Percentiles rank a stretch among this genome's conserved stretches.
phyloP scores from a whole-genome alignment of 2,329 filamentous ascomycete genomes.

The Nigrospora sphaerica region DNA sequence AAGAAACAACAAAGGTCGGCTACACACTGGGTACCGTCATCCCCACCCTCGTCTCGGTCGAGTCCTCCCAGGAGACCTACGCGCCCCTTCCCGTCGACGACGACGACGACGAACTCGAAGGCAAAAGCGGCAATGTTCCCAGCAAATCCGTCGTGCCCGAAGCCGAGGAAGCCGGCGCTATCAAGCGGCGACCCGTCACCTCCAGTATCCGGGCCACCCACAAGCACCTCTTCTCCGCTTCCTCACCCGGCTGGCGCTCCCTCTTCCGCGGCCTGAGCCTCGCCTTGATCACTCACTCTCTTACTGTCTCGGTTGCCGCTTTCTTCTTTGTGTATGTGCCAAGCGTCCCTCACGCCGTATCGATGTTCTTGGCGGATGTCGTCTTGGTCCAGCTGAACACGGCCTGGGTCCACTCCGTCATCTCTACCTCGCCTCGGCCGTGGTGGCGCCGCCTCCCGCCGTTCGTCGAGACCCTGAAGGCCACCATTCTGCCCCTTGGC shows the following conservation, averaged over 20 bases:
- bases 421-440: constrained; percentile 57
- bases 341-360: not conserved
- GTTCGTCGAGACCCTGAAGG: constrained; percentile 55
- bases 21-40: constrained; percentile 46
- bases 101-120: not conserved
- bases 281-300: constrained; percentile 26
- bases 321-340: constrained; percentile 20
- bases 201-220: constrained; percentile 43
- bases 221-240: constrained; percentile 51
- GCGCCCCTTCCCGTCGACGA: not conserved
- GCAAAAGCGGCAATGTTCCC: constrained; percentile 18
- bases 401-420: constrained; percentile 80
- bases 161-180: not conserved
- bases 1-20: constrained; percentile 21
- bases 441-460: constrained; percentile 66
- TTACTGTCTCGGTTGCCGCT: not conserved
- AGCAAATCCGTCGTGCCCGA: constrained; percentile 18
- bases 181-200: constrained; percentile 31
- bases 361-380: constrained; percentile 41
- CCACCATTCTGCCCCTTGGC: constrained; percentile 53
- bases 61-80: constrained; percentile 35
- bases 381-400: constrained; percentile 61
- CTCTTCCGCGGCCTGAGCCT: constrained; percentile 62
- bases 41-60: constrained; percentile 49
- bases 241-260: constrained; percentile 48